Percentiles rank a stretch among this genome's conserved stretches.
These are phyloP conservation scores for Coelastrella sp. DNA, from an alignment of 139 green algal species.

Conservation along the genomic window DNA sequence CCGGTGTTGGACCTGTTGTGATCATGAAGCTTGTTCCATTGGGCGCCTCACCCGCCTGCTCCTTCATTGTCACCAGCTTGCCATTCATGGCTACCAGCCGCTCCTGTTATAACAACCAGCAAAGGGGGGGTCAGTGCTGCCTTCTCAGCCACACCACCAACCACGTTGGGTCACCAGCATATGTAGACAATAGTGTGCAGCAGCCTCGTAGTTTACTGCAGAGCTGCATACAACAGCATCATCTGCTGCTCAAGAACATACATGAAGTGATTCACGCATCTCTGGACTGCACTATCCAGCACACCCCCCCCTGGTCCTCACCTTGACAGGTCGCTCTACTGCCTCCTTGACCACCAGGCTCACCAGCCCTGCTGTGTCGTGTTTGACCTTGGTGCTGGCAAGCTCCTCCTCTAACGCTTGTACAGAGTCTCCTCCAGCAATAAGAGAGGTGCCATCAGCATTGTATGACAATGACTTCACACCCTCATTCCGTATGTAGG, in stretches of 20 bases:
- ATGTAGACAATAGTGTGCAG: no score
- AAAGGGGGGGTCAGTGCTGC: no score
- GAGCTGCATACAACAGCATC: no score
- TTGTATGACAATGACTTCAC: conserved; percentile 56
- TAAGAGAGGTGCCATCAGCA: conserved; percentile 46
- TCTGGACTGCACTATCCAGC: no score
- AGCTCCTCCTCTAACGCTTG: conserved; percentile 46
- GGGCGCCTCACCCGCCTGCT: conserved; percentile 57
- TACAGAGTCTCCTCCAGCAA: conserved; percentile 50
- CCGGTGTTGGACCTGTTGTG: conserved; percentile 49
- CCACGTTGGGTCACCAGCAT: no score
- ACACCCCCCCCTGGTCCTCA: no score
- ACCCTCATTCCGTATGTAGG: conserved; percentile 56
- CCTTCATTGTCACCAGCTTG: conserved; percentile 60
- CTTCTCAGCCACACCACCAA: no score
- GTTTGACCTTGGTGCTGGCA: conserved; percentile 17
- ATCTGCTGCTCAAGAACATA: no score
- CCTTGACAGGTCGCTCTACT: conserved; percentile 43
- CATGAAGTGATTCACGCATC: no score
- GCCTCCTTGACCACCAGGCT: conserved; percentile 53
- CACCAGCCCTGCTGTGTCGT: conserved; percentile 55
- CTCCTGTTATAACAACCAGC: conserved; percentile 55
- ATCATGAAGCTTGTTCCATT: conserved; percentile 60
- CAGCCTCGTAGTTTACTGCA: no score
- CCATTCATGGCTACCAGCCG: conserved; percentile 54